phyloP scores from a whole-genome alignment of 2,329 filamentous ascomycete genomes.

The Thielaviopsis euricoi region DNA sequence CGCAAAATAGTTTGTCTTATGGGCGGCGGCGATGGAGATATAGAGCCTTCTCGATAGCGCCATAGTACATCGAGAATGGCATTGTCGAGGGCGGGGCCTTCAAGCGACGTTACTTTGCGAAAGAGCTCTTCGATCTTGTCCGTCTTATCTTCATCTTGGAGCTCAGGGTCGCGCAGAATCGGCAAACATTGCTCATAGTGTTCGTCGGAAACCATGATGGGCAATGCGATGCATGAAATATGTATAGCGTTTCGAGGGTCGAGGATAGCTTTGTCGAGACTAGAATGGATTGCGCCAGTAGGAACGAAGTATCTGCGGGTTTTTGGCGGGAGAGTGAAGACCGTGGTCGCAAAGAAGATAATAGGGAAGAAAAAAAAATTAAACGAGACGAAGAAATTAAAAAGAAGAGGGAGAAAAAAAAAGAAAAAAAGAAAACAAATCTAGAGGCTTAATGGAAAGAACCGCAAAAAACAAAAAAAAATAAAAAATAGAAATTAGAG shows the following conservation, averaged over 20 bases:
- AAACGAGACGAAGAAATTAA: neutral
- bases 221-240: constrained; percentile 2
- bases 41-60: constrained; percentile 57
- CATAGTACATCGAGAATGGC: constrained; percentile 80
- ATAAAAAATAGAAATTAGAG: neutral
- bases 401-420: neutral
- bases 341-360: neutral
- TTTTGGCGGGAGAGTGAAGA: no score
- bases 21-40: constrained; percentile 61
- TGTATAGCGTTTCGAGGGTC: neutral
- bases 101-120: constrained; percentile 58
- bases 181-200: constrained; percentile 84
- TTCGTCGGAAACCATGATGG: constrained; percentile 75
- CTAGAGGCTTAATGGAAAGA: neutral
- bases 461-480: neutral
- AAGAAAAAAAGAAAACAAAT: neutral
- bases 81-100: constrained; percentile 69
- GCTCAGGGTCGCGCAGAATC: constrained; percentile 61
- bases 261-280: neutral
- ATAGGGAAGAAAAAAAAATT: neutral
- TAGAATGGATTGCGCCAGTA: neutral
- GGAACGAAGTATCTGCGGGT: neutral
- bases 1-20: constrained; percentile 81
- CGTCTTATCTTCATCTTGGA: constrained; percentile 91
- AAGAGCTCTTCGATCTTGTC: constrained; percentile 80